Evolutionary conservation across 2,329 filamentous ascomycete genomes (phyloP), one percentile per base, ranked within the genome.

Genomic region (Byssothecium circinans): DNA sequence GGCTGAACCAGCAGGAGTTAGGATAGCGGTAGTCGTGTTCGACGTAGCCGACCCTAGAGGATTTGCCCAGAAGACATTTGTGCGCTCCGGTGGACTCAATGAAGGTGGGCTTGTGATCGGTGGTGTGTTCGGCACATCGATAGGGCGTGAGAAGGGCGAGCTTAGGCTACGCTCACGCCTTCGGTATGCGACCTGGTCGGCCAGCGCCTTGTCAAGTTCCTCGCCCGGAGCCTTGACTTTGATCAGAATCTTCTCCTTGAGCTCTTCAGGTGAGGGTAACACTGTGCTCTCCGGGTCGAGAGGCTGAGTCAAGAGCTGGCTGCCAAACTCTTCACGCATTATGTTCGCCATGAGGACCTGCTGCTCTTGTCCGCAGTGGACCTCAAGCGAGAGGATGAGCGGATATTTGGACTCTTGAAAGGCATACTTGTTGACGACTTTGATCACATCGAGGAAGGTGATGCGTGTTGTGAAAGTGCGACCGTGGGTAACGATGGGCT

Each of bases 301-400:
- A 0, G 90, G 88, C 58, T 90, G 83, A 0, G 85, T 82, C 11
- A 97, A 78, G 36, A 99, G 81, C 57, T 85, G 84, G n/a, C 86
- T 76, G 22, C 88, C 88, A 68, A 96, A 95, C 8, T 88, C 83
- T 23, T 87, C 85, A 63, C 85, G 87, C 82, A 97, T 95, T 54
- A 89, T 94, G 51, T 87, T 84, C 18, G 91, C 88, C 94, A 99
- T 97, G 36, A 83, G 81, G 17, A 83, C 78, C 70, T 99, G 94
- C 67, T 97, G 94, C 11, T 84, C 77, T 2, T 85, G 75, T 58
- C 83, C 88, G 79, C 94, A 97, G 68, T 97, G 94, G 3, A 97
- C 91, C 70, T 99, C 94, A 12, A 99, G 85, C 1, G 94, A 97
- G 53, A 99, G 85, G 76, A 94, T 95, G 14, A 99, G 78, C 0